A percentile compares a stretch with the other conserved stretches of the same genome.
phyloP scores from a whole-genome alignment of 2,329 filamentous ascomycete genomes.

The Fonsecaea pedrosoi region DNA sequence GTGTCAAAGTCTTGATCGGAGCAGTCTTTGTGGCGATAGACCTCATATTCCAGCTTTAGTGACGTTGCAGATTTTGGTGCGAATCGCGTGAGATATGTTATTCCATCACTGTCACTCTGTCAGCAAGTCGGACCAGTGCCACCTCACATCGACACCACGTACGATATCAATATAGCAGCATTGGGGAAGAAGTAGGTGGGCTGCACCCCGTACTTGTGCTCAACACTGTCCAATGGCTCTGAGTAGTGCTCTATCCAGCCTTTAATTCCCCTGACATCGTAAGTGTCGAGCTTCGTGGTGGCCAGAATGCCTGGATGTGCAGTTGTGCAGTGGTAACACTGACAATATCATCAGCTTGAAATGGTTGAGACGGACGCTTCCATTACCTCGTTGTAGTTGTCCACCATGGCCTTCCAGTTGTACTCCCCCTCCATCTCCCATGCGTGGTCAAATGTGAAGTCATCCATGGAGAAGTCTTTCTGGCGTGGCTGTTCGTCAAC shows the following conservation, averaged over 20 bases:
- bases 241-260: slow-evolving; percentile 28
- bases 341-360: not conserved
- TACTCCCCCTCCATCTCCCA: slow-evolving; percentile 65
- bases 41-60: slow-evolving; percentile 66
- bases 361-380: not conserved
- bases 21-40: slow-evolving; percentile 67
- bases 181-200: slow-evolving; percentile 32
- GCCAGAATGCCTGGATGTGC: slow-evolving; percentile 26
- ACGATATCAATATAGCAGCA: slow-evolving; percentile 29
- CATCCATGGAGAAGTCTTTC: slow-evolving; percentile 56
- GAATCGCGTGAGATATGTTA: slow-evolving; percentile 29
- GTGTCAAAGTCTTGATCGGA: slow-evolving; percentile 63
- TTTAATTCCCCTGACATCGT: slow-evolving; percentile 22
- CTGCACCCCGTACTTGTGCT: slow-evolving; percentile 26
- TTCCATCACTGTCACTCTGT: slow-evolving; percentile 18
- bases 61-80: slow-evolving; percentile 47
- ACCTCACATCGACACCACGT: not conserved
- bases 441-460: slow-evolving; percentile 64
- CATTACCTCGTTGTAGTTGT: slow-evolving; percentile 65
- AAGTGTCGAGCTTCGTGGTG: slow-evolving; percentile 26
- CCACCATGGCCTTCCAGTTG: slow-evolving; percentile 67
- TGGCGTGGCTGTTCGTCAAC: slow-evolving; percentile 57
- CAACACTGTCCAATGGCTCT: slow-evolving; percentile 19
- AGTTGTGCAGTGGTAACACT: slow-evolving; percentile 32
- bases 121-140: not conserved